Percentiles rank a stretch among this genome's conserved stretches.
Conservation (phyloP, 495 filamentous ascomycete species). For the Opeltia flavorubescens region DNA sequence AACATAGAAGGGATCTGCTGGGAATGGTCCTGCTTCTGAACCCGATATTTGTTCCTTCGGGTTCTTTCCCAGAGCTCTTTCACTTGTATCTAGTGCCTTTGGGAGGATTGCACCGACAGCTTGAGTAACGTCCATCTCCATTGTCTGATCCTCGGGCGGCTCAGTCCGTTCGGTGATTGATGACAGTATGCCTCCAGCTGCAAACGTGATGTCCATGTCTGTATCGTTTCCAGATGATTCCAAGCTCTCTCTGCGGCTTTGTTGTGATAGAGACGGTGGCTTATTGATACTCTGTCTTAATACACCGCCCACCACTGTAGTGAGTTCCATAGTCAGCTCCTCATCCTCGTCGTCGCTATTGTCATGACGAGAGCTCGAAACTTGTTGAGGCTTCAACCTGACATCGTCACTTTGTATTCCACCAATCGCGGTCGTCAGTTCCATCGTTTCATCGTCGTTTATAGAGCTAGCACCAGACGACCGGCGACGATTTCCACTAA, state of each 20-base stretch:
- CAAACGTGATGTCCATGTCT: constrained; percentile 62
- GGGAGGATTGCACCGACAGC: constrained; percentile 43
- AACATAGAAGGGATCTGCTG: constrained; percentile 40
- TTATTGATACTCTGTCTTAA: constrained; percentile 19
- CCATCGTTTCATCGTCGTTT: constrained; percentile 20
- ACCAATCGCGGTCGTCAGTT: constrained; percentile 40
- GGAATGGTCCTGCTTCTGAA: constrained; percentile 36
- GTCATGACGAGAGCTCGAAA: background rate
- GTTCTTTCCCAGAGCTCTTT: constrained; percentile 38
- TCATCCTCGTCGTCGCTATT: constrained; percentile 39
- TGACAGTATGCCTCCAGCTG: constrained; percentile 53
- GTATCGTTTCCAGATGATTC: constrained; percentile 19
- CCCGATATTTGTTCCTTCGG: constrained; percentile 51
- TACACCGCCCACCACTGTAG: constrained; percentile 55
- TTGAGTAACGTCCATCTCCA: constrained; percentile 47
- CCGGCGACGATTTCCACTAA: constrained; percentile 12
- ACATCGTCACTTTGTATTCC: constrained; percentile 46
- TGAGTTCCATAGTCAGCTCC: constrained; percentile 75
- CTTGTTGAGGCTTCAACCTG: constrained; percentile 19
- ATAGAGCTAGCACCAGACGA: constrained; percentile 12
- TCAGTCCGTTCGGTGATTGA: constrained; percentile 23
- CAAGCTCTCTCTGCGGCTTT: constrained; percentile 2
- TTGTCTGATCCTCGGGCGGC: constrained; percentile 31
- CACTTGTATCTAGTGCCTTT: constrained; percentile 22
- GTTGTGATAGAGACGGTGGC: constrained; percentile 4